Base-by-base conservation (phyloP, 148 eudicot genomes). In the Vaccinium darrowii region DNA sequence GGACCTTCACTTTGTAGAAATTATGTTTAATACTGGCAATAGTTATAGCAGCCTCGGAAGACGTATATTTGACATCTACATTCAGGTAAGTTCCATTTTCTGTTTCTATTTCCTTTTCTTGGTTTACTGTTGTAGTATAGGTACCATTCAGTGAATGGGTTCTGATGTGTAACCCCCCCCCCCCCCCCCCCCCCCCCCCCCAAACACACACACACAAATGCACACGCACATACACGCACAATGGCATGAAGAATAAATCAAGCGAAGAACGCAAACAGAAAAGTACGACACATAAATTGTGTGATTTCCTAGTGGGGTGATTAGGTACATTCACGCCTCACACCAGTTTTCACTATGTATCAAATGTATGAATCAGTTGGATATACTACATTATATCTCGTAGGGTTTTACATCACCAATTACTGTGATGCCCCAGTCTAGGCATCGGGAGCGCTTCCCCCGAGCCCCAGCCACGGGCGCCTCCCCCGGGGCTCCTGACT, bases 1-100 rank as follows among this genome's bases (percentile, higher is more conserved):
- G 13, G 85, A 62, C 65, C 90, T 88, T 50, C 87, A 90, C 84
- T 90, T 90, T 69, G 90, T 89, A 0, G 90, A 88, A 73, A 88
- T 85, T 18, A 82, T 76, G 84, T 86, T 87, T 79, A 78, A 85
- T 47, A 58, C 54, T 71, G 80, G 81, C 80, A 51, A 79, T 13
- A 82, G 72, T 6, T 90, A 53, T 80, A 60, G 58, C 51, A 90
- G 85, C 84, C 88, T 88, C 21, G 92, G 92, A 39, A 88, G 85
- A 65, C 88, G 92, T 21, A 15, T 88, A 52, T 90, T 90, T 83
- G 18, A 69, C 74, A 69, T 69, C 10, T 57, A 57, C 21, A 57
- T 57, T 57, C 62, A 57, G 62, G 62, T 57, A 58, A 58, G 86
- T 82, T 75, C 87, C 4, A 25, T 0, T 25, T 65, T 9, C 12